These are phyloP conservation scores for Coccinonectria pachysandricola DNA, from an alignment of 2,329 filamentous ascomycete genomes.

Conservation along the genomic window DNA sequence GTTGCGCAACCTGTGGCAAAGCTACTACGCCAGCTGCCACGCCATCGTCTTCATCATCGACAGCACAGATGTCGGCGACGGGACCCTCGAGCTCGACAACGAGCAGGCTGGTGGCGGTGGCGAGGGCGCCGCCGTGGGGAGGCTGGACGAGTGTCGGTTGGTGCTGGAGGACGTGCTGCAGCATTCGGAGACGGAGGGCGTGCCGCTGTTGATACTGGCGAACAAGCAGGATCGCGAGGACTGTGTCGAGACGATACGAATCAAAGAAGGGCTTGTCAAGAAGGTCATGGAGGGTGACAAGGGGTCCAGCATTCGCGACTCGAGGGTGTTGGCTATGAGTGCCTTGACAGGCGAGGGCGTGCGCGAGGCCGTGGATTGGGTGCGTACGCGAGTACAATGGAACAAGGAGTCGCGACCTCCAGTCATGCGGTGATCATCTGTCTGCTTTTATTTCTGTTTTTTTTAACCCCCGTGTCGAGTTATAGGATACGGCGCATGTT, in stretches of 20 bases:
- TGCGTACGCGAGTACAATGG: constrained; percentile 85
- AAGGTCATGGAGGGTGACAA: constrained; percentile 94
- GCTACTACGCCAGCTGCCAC: constrained; percentile 88
- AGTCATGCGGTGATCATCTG: constrained; percentile 64
- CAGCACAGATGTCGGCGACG: constrained; percentile 84
- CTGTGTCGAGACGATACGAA: constrained; percentile 91
- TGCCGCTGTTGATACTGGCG: constrained; percentile 82
- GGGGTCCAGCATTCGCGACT: constrained; percentile 76
- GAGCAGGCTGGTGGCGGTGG: too few relatives aligned
- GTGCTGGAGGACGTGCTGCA: constrained; percentile 86
- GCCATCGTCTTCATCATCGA: constrained; percentile 98
- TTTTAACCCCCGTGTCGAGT: too few relatives aligned
- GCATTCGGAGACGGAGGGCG: constrained; percentile 78
- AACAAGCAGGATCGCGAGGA: constrained; percentile 98
- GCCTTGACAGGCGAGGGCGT: constrained; percentile 85
- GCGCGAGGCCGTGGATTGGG: constrained; percentile 92
- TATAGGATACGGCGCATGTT: constrained; percentile 4
- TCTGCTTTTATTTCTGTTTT: constrained; percentile 1
- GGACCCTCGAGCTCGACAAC: constrained; percentile 46
- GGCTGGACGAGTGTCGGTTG: constrained; percentile 78
- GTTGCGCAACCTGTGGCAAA: constrained; percentile 86
- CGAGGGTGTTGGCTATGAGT: constrained; percentile 79
- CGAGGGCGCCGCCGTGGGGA: constrained; percentile 47
- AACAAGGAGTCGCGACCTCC: constrained; percentile 90
- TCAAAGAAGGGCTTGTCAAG: constrained; percentile 93